Evolutionary conservation across 1,284 basidiomycete genomes (phyloP), one percentile per base, ranked within the genome.

Genomic region (Leccinum angustisporum): DNA sequence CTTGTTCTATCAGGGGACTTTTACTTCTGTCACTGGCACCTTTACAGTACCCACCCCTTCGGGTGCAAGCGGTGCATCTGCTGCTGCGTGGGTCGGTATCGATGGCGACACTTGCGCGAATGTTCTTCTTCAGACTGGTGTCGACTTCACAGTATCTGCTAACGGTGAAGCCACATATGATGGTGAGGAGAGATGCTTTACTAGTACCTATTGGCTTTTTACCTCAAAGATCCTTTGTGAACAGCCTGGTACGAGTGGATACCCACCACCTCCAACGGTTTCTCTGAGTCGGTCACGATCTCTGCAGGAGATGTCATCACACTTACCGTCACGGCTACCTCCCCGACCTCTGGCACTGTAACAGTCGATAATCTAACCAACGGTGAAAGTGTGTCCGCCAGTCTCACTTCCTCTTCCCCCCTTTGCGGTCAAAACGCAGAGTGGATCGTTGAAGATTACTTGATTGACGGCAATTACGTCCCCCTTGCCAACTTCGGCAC

Each of bases 391-490:
- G 38, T 30, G 7, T 36, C 27, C 16, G 10, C 10, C 14, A 13
- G 5, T 36, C 9, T 61, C 27, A 61, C 5, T 0, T 63, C 63
- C 11, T 18, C 57, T 3, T 51, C 1, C 4, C 16, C 50, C 3
- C 62, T 65, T 46, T 63, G 48, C 14, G 25, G 43, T 14, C 36
- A 33, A 21, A 46, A 13, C 18, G 53, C 57, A 6, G 62, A 63
- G 58, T 63, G 62, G 62, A 64, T 65, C n/a, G 63, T 63, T 27
- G 58, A 64, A 46, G 62, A 63, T 31, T 63, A 53, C 40, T 5
- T 14, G 1, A 31, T 50, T 11, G 7, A 16, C 21, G 38, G 40
- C 18, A 4, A 2, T 13, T 8, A 31, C 7, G 38, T 56, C 21
- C 38, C 57, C 1, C 31, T 63, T 48, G 38, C 53, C 21, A 30